Percentiles rank a stretch among this genome's conserved stretches.
phyloP scores from a whole-genome alignment of 2,329 filamentous ascomycete species.

The Magnaporthiopsis rhizophila region DNA sequence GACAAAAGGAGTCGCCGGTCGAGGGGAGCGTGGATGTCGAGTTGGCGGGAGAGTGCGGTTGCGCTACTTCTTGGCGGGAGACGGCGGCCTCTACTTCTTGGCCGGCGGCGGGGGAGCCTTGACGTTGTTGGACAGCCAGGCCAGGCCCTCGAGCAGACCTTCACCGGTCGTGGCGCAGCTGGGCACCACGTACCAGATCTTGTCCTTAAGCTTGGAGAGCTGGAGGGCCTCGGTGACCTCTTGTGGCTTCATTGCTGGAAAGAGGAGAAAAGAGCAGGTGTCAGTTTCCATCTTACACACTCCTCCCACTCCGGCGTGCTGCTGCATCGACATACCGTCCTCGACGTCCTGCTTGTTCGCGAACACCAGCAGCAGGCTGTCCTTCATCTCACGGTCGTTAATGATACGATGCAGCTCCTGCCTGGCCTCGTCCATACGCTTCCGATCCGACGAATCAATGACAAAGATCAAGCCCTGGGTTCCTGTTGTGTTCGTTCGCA shows the following conservation, averaged over 20 bases:
- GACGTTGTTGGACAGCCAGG: constrained; percentile 79
- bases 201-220: constrained; percentile 70
- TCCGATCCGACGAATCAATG: constrained; percentile 88
- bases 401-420: constrained; percentile 95
- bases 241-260: constrained; percentile 65
- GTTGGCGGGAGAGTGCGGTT: background rate
- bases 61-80: too few relatives aligned
- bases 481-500: constrained; percentile 44
- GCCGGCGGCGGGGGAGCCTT: constrained; percentile 52
- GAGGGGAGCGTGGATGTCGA: too few relatives aligned
- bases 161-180: constrained; percentile 77
- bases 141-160: constrained; percentile 72
- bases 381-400: constrained; percentile 96
- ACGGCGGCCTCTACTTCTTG: constrained; percentile 41
- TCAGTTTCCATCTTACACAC: background rate
- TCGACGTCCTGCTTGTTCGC: constrained; percentile 98
- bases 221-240: constrained; percentile 73
- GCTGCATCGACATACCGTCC: constrained; percentile 50
- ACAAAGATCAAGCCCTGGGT: constrained; percentile 99
- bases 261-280: background rate
- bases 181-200: constrained; percentile 78
- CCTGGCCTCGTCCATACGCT: constrained; percentile 84
- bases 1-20: too few relatives aligned
- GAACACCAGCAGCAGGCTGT: constrained; percentile 88
- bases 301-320: too few relatives aligned